Base-by-base conservation (phyloP, 2,329 filamentous ascomycete species). In the Fusarium dimerum region DNA sequence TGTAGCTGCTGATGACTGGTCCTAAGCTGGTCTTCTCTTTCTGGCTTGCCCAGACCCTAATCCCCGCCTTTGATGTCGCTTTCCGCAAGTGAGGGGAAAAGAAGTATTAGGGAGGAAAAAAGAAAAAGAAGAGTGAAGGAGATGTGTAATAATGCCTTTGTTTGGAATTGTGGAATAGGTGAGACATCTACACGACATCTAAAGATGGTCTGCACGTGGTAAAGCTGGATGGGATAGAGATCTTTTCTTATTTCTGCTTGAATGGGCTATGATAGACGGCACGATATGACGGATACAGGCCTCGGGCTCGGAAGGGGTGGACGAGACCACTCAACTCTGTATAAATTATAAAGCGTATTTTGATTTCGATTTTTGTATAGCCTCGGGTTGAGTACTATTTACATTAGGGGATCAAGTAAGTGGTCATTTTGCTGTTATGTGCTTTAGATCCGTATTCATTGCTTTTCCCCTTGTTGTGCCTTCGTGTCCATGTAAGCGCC, bases 21-120 rank as follows among this genome's bases (percentile, higher is more conserved):
- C 94, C 94, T 59, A 99, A 99, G 84, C 83, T 99, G 55, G 94
- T 97, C 58, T 99, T 99, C 81, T 97, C 92, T 56, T 99, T 99
- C 86, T 99, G 94, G 94, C 85, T 99, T 70, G 94, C 94, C 52
- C 94, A 99, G 81, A 97, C 94, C 30, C 80, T 99, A 67, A 99
- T 99, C 70, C 94, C 94, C 47, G 88, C 92, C 39, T 97, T 97
- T 73, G 90, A 85, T 64, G 70, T 64, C 52, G 74, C 74, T 59
- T 65, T 81, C 48, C 56, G 51, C 47, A 65, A 66, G 51, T 64
- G 59, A 50, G 52, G 39, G 26, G 10, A 29, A 42, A 45, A 38
- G 40, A 29, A 47, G 43, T 26, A 26, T 5, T 26, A 7, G 4
- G 20, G 20, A 26, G 26, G 36, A 13, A 32, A 45, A 15, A 29